Percentiles rank a stretch among this genome's conserved stretches.
Conservation (phyloP, 352 stramenopile genomes). For the Globisporangium sylvaticum region DNA sequence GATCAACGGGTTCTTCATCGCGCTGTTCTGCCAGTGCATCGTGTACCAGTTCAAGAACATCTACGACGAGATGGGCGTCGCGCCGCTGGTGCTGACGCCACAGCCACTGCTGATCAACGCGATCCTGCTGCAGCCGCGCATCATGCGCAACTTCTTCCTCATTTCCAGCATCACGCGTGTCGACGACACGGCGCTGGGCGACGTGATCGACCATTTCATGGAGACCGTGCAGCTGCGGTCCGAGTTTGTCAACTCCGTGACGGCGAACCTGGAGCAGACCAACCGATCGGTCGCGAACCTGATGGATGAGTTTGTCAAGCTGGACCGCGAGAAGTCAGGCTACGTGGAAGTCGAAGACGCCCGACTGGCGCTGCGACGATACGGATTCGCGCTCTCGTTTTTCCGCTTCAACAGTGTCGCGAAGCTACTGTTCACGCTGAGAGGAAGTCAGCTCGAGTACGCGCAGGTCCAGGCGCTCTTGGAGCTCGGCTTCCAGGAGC, state of each 20-base stretch:
- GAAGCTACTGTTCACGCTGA: conserved; percentile 10
- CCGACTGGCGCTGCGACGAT: conserved; percentile 5
- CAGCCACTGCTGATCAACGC: conserved; percentile 12
- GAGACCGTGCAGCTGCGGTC: conserved; percentile 14
- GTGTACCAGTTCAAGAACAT: conserved; percentile 8
- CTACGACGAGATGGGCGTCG: conserved; percentile 1
- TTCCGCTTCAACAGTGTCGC: conserved; percentile 19
- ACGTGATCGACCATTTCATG: conserved; percentile 20
- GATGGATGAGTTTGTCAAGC: not conserved
- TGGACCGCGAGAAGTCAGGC: not conserved
- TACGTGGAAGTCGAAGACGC: conserved; percentile 13
- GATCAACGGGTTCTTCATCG: conserved; percentile 16
- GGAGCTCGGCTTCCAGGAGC: conserved; percentile 2
- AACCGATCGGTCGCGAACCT: not conserved
- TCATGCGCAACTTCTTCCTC: conserved; percentile 14
- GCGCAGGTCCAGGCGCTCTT: conserved; percentile 6
- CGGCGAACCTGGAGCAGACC: not conserved
- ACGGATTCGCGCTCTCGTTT: conserved; percentile 13
- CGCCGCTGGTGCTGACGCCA: not conserved
- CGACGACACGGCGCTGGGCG: conserved; percentile 11
- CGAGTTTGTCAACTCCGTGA: conserved; percentile 13
- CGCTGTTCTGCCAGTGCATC: conserved; percentile 14
- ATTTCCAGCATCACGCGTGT: conserved; percentile 15
- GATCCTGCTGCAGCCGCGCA: conserved; percentile 14
- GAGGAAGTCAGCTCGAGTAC: conserved; percentile 4